phyloP scores from a whole-genome alignment of 306 rosid species.

The Rosa rugosa region DNA sequence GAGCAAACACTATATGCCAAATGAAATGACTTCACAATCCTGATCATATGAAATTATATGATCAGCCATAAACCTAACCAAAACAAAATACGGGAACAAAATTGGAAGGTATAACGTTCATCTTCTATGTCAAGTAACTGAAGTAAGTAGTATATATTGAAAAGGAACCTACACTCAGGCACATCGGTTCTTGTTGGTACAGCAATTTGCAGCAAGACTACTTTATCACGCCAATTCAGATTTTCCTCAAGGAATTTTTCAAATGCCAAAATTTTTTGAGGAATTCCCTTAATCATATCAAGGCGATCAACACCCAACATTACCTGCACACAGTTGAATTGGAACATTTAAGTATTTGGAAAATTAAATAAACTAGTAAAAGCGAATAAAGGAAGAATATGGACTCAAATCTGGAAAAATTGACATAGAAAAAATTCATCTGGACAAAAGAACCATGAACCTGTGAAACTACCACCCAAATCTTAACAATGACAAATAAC shows the following conservation, averaged over 20 bases:
- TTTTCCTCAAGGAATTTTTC: conserved; percentile 96
- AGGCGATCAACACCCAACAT: conserved; percentile 97
- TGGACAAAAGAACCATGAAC: neutral
- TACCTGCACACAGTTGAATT: conserved; percentile 57
- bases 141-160: neutral
- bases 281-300: conserved; percentile 98
- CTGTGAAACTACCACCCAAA: too few relatives aligned
- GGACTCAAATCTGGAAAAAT: neutral
- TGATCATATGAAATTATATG: neutral
- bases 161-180: conserved; percentile 71
- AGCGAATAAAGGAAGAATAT: neutral
- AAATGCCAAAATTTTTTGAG: conserved; percentile 90
- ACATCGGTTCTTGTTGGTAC: conserved; percentile 94
- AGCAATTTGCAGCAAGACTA: conserved; percentile 92
- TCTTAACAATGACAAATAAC: neutral
- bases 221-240: conserved; percentile 85
- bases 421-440: neutral
- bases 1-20: neutral
- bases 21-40: neutral
- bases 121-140: too few relatives aligned
- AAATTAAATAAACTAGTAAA: conserved; percentile 19
- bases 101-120: neutral
- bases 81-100: neutral
- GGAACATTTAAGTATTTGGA: conserved; percentile 27
- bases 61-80: neutral